Evolutionary conservation across 495 filamentous ascomycete genomes (phyloP), one percentile per base, ranked within the genome.

Genomic region (Podospora australis): DNA sequence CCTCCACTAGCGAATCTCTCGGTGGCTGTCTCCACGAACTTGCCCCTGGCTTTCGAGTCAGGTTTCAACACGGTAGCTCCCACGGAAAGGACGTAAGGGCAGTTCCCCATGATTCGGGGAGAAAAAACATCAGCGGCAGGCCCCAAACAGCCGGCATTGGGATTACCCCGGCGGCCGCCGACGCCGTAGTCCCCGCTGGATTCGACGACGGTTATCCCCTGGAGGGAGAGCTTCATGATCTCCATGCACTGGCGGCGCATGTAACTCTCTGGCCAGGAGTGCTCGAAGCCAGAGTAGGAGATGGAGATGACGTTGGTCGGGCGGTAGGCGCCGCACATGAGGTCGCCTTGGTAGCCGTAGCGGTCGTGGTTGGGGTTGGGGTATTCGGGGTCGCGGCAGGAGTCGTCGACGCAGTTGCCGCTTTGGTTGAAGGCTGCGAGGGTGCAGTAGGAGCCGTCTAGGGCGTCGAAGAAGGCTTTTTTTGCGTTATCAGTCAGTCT

Each of bases 191-290:
- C 80, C 7, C 81, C 80, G 0, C 74, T 80, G 0, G 81, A 76
- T 51, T 78, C 77, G 29, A 87, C 54, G 16, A 84, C 65, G 0
- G 78, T 78, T 6, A 81, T 70, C 9, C 83, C 83, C 48, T 77
- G 76, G 19, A 85, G 67, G 2, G 74, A 81, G 6, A 86, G 78
- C 66, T 86, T 86, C 68, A 86, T 73, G 56, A 73, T 56, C 67
- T 70, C 66, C 28, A 57, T 49, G 57, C 68, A 71, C 50, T 71
- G 67, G 3, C 70, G 59, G 43, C 58, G 56, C 52, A 68, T 57
- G 50, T 71, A 72, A 14, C 46, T 57, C 7, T 45, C 48, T 0
- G 68, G 65, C 21, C 67, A 62, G n/a, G 59, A 53, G 22, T 54
- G 44, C 44, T 72, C 66, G 13, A 58, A 54, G 13, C 66, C 64